A percentile compares a stretch with the other conserved stretches of the same genome.
Conservation (phyloP, 176 grass and related monocot species). For the Lolium rigidum region DNA sequence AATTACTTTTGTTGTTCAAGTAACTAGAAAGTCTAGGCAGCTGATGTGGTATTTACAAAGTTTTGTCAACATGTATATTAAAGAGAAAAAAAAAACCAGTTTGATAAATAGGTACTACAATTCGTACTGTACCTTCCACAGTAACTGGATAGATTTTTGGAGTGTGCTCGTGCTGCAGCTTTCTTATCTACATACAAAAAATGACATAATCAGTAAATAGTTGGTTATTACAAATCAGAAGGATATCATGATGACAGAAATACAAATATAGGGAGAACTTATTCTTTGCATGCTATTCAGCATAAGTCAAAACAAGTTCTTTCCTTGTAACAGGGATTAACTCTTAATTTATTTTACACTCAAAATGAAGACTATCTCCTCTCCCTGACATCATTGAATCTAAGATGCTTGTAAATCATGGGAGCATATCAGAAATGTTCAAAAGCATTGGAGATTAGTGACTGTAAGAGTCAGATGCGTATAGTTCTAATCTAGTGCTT, state of each 20-base stretch:
- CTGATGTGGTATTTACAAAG: conserved; percentile 4
- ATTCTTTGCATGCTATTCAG: conserved; percentile 24
- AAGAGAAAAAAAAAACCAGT: background rate
- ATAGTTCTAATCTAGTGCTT: background rate
- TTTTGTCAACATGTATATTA: background rate
- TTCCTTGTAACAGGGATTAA: background rate
- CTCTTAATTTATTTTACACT: background rate
- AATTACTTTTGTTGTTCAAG: background rate
- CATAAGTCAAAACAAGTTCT: conserved; percentile 13
- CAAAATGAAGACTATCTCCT: background rate
- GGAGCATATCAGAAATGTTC: background rate
- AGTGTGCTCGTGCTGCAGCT: conserved; percentile 78
- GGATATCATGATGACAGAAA: background rate
- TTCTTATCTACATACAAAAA: conserved; percentile 74
- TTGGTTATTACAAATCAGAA: background rate
- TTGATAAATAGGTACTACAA: background rate
- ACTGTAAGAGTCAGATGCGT: background rate
- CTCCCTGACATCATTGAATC: background rate
- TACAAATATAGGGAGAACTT: background rate
- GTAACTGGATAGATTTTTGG: conserved; percentile 87
- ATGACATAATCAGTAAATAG: background rate
- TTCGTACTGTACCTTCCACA: conserved; percentile 82
- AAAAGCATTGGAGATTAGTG: conserved; percentile 1
- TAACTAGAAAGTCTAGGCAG: conserved; percentile 11
- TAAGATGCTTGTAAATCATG: background rate